Evolutionary conservation across 164 flowering plant species (phyloP).

Genomic region (Houttuynia cordata): DNA sequence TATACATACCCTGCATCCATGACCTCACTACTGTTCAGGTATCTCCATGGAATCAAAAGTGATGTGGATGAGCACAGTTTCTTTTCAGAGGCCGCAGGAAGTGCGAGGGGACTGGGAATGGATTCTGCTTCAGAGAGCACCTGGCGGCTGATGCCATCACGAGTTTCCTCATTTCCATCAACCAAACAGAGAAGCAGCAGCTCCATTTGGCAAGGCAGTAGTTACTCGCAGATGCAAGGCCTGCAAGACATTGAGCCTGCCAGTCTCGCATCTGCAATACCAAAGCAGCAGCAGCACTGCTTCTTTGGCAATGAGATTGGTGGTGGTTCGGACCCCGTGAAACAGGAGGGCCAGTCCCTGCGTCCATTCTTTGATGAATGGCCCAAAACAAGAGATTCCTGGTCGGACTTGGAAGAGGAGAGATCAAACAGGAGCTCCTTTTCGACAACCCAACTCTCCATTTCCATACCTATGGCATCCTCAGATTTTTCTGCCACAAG

Average conservation of each 20-base stretch:
- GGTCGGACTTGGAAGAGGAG: slow-evolving; percentile 67
- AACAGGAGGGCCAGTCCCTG: slow-evolving; percentile 56
- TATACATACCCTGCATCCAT: too few relatives aligned
- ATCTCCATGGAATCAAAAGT: slow-evolving; percentile 38
- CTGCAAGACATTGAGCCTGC: slow-evolving; percentile 20
- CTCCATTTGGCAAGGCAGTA: slow-evolving; percentile 32
- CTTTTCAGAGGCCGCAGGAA: slow-evolving; percentile 60
- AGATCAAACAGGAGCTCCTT: slow-evolving; percentile 51
- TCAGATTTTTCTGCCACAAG: slow-evolving; percentile 53
- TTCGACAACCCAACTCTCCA: slow-evolving; percentile 81
- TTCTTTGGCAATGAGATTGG: slow-evolving; percentile 39
- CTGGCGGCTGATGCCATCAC: slow-evolving; percentile 55
- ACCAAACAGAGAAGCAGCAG: slow-evolving; percentile 34
- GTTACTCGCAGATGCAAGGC: slow-evolving; percentile 31
- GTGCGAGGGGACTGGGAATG: slow-evolving; percentile 36
- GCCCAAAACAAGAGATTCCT: slow-evolving; percentile 67
- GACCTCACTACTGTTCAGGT: slow-evolving; percentile 26
- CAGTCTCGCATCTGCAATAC: slow-evolving; percentile 13
- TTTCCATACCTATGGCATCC: slow-evolving; percentile 65
- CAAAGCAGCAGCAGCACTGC: slow-evolving; percentile 41
- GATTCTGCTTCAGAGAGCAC: slow-evolving; percentile 36
- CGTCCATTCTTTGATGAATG: slow-evolving; percentile 83
- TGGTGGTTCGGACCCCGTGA: slow-evolving; percentile 31
- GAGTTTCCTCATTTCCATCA: slow-evolving; percentile 33
- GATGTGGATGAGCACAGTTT: slow-evolving; percentile 54